phyloP scores from a whole-genome alignment of 257 asterid genomes.

The Nicotiana benthamiana region DNA sequence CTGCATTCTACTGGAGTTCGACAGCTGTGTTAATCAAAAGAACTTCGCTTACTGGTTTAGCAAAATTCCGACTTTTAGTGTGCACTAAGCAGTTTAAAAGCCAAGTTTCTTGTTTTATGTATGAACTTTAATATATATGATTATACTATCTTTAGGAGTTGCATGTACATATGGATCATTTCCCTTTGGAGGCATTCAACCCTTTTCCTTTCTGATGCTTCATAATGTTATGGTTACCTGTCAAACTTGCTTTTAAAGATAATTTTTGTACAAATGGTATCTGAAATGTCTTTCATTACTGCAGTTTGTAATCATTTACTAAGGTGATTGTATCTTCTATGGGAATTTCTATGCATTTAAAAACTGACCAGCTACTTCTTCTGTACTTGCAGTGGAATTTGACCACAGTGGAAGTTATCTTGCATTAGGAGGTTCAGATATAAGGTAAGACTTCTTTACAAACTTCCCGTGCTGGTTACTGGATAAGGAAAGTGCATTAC shows the following conservation, averaged over 20 bases:
- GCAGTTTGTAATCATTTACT: neutral
- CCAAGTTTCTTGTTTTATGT: neutral
- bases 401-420: slow-evolving; percentile 78
- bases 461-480: neutral
- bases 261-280: neutral
- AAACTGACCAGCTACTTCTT: neutral
- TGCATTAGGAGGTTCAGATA: slow-evolving; percentile 63
- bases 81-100: neutral
- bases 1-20: neutral
- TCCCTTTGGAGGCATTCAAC: neutral
- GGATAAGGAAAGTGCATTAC: neutral
- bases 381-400: slow-evolving; percentile 48
- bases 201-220: neutral
- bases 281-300: neutral
- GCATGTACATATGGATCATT: neutral
- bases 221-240: neutral
- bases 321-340: neutral
- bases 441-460: slow-evolving; percentile 30
- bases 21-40: neutral
- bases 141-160: neutral
- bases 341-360: neutral
- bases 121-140: neutral
- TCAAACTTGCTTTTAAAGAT: neutral
- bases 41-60: neutral
- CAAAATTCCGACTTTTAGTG: neutral